A percentile compares a stretch with the other conserved stretches of the same genome.
These are phyloP conservation scores for Aurantiochytrium sp. DNA, from an alignment of 108 stramenopile genomes.

Conservation along the genomic window DNA sequence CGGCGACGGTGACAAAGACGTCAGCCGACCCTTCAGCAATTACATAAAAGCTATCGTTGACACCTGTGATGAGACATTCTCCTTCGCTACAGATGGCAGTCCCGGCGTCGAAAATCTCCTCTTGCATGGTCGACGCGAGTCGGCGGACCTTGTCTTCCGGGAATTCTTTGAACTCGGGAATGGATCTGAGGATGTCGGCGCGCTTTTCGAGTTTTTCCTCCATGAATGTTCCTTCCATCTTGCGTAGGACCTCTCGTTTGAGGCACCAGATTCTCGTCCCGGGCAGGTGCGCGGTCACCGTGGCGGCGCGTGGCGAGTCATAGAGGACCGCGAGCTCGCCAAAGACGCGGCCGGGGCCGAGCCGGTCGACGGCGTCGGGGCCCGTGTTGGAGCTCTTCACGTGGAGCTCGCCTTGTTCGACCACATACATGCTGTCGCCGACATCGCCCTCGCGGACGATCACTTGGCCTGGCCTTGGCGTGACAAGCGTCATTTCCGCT, in stretches of 20 bases:
- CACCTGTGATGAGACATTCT: neutral
- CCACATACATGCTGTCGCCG: slow-evolving; percentile 1
- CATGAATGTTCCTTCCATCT: neutral
- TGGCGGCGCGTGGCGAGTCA: slow-evolving; percentile 54
- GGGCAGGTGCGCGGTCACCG: slow-evolving; percentile 31
- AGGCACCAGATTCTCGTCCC: slow-evolving; percentile 7
- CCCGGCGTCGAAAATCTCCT: neutral
- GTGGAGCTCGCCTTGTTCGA: neutral
- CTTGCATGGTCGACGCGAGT: neutral
- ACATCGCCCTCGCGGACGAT: neutral
- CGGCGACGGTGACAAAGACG: neutral
- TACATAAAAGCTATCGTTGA: neutral
- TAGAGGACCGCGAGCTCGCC: slow-evolving; percentile 59
- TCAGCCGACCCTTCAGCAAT: neutral
- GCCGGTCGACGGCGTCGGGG: neutral
- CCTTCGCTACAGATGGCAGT: slow-evolving; percentile 6
- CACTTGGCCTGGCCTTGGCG: neutral
- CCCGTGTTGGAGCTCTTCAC: neutral
- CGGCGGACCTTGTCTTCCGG: neutral
- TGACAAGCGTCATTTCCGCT: neutral
- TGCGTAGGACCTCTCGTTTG: neutral
- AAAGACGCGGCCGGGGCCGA: slow-evolving; percentile 30
- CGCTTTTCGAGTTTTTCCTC: neutral
- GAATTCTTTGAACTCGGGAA: neutral
- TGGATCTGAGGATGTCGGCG: neutral